A percentile compares a stretch with the other conserved stretches of the same genome.
These are phyloP conservation scores for Acacia acuminata DNA, from an alignment of 306 rosid genomes.

Conservation along the genomic window DNA sequence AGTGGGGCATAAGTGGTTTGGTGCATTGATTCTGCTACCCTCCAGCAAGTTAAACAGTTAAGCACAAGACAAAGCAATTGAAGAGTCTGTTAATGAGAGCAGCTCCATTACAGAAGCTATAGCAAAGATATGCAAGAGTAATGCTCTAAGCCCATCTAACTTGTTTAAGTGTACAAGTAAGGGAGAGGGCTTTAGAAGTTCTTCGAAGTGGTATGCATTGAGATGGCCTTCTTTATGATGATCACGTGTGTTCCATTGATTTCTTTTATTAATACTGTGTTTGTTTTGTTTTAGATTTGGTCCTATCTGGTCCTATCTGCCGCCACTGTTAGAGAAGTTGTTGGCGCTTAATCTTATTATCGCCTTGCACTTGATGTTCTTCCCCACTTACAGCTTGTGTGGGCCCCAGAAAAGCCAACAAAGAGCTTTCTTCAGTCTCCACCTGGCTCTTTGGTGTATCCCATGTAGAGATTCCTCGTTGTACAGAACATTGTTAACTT, in stretches of 20 bases:
- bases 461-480: constrained; percentile 45
- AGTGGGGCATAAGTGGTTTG: not conserved
- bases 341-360: constrained; percentile 58
- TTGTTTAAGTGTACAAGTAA: constrained; percentile 58
- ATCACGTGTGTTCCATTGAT: not conserved
- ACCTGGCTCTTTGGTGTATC: not conserved
- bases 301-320: constrained; percentile 65
- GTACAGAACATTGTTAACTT: constrained; percentile 66
- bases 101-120: constrained; percentile 67
- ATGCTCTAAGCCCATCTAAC: constrained; percentile 54
- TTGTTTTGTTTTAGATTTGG: constrained; percentile 54
- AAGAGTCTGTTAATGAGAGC: constrained; percentile 61
- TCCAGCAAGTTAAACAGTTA: constrained; percentile 73
- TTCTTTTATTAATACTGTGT: constrained; percentile 23
- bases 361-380: constrained; percentile 59
- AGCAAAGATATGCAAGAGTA: constrained; percentile 72
- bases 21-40: constrained; percentile 62
- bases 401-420: constrained; percentile 63
- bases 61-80: constrained; percentile 73
- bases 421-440: constrained; percentile 52
- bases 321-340: constrained; percentile 68
- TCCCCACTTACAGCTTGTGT: constrained; percentile 38
- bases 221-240: constrained; percentile 2
- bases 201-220: constrained; percentile 45
- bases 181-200: constrained; percentile 70